These are phyloP conservation scores for Boletus rubroflammeus DNA, from an alignment of 768 basidiomycete genomes.

Conservation along the genomic window DNA sequence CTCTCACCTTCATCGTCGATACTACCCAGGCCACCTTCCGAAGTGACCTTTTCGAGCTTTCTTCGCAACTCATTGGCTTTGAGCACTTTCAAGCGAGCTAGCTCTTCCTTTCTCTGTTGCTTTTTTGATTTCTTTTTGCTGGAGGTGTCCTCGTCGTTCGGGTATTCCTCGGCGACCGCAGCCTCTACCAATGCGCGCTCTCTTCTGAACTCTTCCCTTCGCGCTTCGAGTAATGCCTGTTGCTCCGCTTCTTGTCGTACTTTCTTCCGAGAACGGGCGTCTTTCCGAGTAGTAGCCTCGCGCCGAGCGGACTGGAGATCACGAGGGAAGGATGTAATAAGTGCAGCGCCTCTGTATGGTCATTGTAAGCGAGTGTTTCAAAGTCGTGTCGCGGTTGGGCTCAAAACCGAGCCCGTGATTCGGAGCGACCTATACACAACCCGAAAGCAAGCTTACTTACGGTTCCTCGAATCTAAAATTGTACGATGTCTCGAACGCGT, in stretches of 20 bases:
- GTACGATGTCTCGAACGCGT: slow-evolving; percentile 92
- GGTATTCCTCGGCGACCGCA: slow-evolving; percentile 65
- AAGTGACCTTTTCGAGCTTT: slow-evolving; percentile 69
- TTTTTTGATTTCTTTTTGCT: slow-evolving; percentile 33
- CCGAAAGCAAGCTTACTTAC: slow-evolving; percentile 43
- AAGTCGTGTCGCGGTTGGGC: not conserved
- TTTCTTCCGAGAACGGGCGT: slow-evolving; percentile 75
- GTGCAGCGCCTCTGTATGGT: slow-evolving; percentile 53
- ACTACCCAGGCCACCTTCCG: slow-evolving; percentile 57
- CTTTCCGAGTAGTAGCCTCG: slow-evolving; percentile 74
- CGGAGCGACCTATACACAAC: not conserved
- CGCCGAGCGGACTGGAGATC: slow-evolving; percentile 64
- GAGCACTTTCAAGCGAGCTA: slow-evolving; percentile 76
- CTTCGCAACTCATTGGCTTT: slow-evolving; percentile 78
- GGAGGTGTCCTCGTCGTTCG: slow-evolving; percentile 75
- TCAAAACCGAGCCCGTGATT: not conserved
- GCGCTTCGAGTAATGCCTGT: slow-evolving; percentile 72
- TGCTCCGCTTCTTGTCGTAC: slow-evolving; percentile 64
- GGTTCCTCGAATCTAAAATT: slow-evolving; percentile 98
- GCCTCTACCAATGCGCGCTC: slow-evolving; percentile 64
- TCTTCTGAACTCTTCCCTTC: slow-evolving; percentile 71
- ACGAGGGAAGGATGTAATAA: slow-evolving; percentile 76
- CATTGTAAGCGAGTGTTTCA: not conserved
- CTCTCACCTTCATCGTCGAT: slow-evolving; percentile 28
- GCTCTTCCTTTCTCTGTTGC: slow-evolving; percentile 57